Base-by-base conservation (phyloP, 2,329 filamentous ascomycete genomes). In the Trichophyton verrucosum region DNA sequence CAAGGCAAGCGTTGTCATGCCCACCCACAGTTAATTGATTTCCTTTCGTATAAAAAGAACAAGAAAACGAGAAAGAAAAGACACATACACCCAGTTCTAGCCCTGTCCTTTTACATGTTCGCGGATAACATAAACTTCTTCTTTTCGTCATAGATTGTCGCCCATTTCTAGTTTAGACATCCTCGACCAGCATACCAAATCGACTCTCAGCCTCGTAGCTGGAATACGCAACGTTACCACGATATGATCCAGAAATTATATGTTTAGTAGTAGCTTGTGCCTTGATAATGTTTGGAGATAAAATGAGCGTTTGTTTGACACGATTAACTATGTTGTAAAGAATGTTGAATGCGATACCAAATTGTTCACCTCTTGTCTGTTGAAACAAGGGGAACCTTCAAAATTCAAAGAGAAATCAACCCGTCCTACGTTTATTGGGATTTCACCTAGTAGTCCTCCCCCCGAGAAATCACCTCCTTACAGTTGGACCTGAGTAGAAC, bases 1-100 rank as follows among this genome's bases (percentile, higher is more conserved):
- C 66, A 92, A 91, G 82, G 91, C 91, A 15, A 84, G 86, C 69
- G 90, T 95, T 9, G 82, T 88, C 64, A 97, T 97, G 92, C 92
- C 92, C 20, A 87, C 83, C 38, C 83, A 86, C 56, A 63, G 63
- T 58, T 64, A 63, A 62, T 24, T 30, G 3, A 13, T 55, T 55
- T 9, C 20, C 46, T 22, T 51, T 22, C 24, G 3, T 27, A 17
- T 27, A 20, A 24, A 30, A 33, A 33, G 33, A 55, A 55, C 33
- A 36, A n/a, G 13, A 36, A 17, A 55, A 55, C 33, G n/a, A 4
- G 27, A 36, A 36, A 55, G 33, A 44, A n/a, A 44, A 44, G 40
- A 44, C 13, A 44, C n/a, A 44, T n/a, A 44, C 40, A 2, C 51
- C 51, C 27, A 9, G n/a, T n/a, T 30, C 27, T 36, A 7, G 8